Evolutionary conservation across 2,329 filamentous ascomycete genomes (phyloP), one percentile per base, ranked within the genome.

Genomic region (Pseudogymnoascus sp.): DNA sequence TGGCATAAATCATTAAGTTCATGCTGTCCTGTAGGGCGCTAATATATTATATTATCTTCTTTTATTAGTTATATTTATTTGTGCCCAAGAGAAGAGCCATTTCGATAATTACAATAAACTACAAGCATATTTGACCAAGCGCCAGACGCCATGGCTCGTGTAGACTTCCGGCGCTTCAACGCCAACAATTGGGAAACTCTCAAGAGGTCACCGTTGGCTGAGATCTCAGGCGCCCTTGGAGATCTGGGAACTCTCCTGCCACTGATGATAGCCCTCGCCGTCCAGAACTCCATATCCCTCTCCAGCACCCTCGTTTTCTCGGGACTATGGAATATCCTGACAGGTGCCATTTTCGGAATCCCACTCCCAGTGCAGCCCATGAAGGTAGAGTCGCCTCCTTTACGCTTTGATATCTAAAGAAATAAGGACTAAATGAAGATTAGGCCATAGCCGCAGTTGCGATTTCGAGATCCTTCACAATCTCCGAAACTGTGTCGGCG

Each of bases 281-380:
- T 90, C 29, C 89, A 90, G 66, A 80, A 82, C 35, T 92, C 90
- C 7, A 90, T 97, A 69, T 88, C 90, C 21, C 82, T 97, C 1
- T 85, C 90, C 27, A 87, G 87, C 58, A 97, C 93, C 0, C 82
- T 97, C 0, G 84, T 97, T 5, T 94, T 96, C 72, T 92, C 91
- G 0, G 94, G 94, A 1, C 71, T 92, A 8, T 93, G 89, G 74
- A 97, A 97, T 70, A 84, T 97, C 62, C 70, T 89, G 10, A 96
- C 92, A 0, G 94, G 93, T 15, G 71, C 87, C 1, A 75, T 87
- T 33, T 97, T 97, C 70, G 93, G 93, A 5, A 88, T 97, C 41
- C 93, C 93, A 2, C 77, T 97, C 3, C 92, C 92, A 0, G 92
- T 97, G 0, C 92, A 97, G 76, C 92, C 92, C n/a, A 87, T 87